Percentiles rank a stretch among this genome's conserved stretches.
These are phyloP conservation scores for Coprinellus micaceus DNA, from an alignment of 768 basidiomycete genomes.

Conservation along the genomic window DNA sequence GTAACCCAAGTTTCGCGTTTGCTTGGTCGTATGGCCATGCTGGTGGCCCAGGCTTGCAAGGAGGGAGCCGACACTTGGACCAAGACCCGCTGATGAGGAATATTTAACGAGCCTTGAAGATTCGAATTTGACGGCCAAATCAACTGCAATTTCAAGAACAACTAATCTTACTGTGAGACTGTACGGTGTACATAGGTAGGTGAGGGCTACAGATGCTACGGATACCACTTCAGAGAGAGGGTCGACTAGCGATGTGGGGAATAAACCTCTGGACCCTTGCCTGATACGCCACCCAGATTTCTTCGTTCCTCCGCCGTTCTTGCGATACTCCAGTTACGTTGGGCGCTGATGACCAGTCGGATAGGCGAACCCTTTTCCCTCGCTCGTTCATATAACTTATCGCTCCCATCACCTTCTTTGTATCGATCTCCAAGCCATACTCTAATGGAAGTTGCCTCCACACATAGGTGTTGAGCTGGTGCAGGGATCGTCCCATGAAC, in stretches of 20 bases:
- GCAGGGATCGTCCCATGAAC: not conserved
- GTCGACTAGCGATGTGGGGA: not conserved
- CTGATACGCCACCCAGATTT: not conserved
- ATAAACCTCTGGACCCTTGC: not conserved
- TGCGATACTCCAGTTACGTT: not conserved
- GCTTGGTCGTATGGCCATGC: too few relatives aligned
- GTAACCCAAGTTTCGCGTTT: too few relatives aligned
- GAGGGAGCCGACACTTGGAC: too few relatives aligned
- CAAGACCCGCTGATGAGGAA: too few relatives aligned
- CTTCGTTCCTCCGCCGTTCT: not conserved
- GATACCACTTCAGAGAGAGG: too few relatives aligned
- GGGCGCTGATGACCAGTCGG: not conserved
- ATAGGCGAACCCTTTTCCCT: not conserved
- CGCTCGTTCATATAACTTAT: not conserved
- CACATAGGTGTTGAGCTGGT: not conserved
- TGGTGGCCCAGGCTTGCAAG: too few relatives aligned
- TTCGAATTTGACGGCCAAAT: too few relatives aligned
- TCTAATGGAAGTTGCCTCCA: not conserved
- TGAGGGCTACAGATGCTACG: too few relatives aligned
- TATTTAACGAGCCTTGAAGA: too few relatives aligned
- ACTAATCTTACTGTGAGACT: too few relatives aligned
- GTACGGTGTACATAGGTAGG: too few relatives aligned
- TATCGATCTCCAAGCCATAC: not conserved
- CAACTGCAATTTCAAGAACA: too few relatives aligned
- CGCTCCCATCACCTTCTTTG: not conserved